These are phyloP conservation scores for Penicillium griseofulvum DNA, from an alignment of 2,329 filamentous ascomycete species.

Conservation along the genomic window DNA sequence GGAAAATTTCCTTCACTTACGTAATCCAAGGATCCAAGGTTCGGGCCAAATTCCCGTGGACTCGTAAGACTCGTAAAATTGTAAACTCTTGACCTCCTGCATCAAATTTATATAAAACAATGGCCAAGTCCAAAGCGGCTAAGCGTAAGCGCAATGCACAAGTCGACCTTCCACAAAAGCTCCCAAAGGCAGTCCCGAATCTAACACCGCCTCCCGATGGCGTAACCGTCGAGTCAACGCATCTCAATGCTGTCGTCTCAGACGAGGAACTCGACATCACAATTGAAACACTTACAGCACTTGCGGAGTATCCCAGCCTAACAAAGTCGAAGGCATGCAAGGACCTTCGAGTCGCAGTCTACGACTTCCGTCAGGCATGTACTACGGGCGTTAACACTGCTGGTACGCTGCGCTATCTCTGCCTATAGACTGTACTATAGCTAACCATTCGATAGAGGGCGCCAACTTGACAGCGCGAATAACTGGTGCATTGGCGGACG, in stretches of 20 bases:
- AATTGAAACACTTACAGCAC: conserved; percentile 60
- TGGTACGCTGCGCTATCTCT: conserved; percentile 35
- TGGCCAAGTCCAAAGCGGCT: conserved; percentile 31
- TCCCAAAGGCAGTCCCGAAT: conserved; percentile 18
- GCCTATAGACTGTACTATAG: not conserved
- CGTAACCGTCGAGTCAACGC: conserved; percentile 24
- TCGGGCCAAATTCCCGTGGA: not conserved
- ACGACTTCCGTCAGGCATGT: conserved; percentile 67
- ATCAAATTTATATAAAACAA: not conserved
- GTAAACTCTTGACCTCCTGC: not conserved
- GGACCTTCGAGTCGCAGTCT: conserved; percentile 64
- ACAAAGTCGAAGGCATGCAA: conserved; percentile 69
- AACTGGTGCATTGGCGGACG: conserved; percentile 64
- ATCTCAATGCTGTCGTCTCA: conserved; percentile 26
- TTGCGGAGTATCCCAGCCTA: conserved; percentile 58
- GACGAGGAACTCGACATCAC: conserved; percentile 66
- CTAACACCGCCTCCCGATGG: conserved; percentile 29
- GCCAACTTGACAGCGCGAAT: conserved; percentile 66
- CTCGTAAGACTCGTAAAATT: not conserved
- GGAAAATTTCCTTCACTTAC: not conserved
- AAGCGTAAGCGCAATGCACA: conserved; percentile 34
- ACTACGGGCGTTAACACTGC: conserved; percentile 63
- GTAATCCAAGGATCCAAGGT: not conserved
- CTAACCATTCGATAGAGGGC: conserved; percentile 41
- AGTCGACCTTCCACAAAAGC: conserved; percentile 25